Percentiles rank a stretch among this genome's conserved stretches.
Evolutionary conservation across 1,284 basidiomycete genomes (phyloP).

Genomic region (Retiboletus fuscus): DNA sequence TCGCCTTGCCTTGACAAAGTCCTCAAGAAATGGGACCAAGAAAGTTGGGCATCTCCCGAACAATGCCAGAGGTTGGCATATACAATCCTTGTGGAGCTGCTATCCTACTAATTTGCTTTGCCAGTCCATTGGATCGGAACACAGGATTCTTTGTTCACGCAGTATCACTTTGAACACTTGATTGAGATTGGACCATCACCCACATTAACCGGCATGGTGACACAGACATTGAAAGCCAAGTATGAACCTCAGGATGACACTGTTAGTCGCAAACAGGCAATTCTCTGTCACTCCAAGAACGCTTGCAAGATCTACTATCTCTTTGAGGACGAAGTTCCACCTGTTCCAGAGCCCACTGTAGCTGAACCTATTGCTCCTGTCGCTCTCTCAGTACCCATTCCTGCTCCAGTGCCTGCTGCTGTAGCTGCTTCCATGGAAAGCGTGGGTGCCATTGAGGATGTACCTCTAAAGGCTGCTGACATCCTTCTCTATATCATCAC

Average conservation of each 20-base stretch:
- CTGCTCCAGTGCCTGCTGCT: constrained; percentile 58
- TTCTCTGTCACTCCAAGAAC: constrained; percentile 96
- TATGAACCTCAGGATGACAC: constrained; percentile 94
- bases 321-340: constrained; percentile 87
- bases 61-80: constrained; percentile 95
- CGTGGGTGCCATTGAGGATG: constrained; percentile 86
- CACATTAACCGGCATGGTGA: constrained; percentile 96
- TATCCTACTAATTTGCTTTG: constrained; percentile 96
- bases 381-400: constrained; percentile 59
- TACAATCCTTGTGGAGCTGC: constrained; percentile 93
- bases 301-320: constrained; percentile 97
- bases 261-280: constrained; percentile 80
- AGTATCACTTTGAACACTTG: constrained; percentile 93
- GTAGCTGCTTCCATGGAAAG: constrained; percentile 67
- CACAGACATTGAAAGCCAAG: constrained; percentile 94
- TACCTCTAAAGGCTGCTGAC: constrained; percentile 91
- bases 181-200: constrained; percentile 97
- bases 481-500: constrained; percentile 92
- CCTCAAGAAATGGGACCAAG: constrained; percentile 92
- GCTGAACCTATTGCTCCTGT: constrained; percentile 56
- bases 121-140: constrained; percentile 99
- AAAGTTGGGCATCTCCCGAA: constrained; percentile 85
- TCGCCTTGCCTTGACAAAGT: constrained; percentile 95
- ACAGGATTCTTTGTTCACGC: constrained; percentile 91
- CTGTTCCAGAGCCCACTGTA: constrained; percentile 60